phyloP scores from a whole-genome alignment of 2,329 filamentous ascomycete genomes.

The Beauveria varroae region DNA sequence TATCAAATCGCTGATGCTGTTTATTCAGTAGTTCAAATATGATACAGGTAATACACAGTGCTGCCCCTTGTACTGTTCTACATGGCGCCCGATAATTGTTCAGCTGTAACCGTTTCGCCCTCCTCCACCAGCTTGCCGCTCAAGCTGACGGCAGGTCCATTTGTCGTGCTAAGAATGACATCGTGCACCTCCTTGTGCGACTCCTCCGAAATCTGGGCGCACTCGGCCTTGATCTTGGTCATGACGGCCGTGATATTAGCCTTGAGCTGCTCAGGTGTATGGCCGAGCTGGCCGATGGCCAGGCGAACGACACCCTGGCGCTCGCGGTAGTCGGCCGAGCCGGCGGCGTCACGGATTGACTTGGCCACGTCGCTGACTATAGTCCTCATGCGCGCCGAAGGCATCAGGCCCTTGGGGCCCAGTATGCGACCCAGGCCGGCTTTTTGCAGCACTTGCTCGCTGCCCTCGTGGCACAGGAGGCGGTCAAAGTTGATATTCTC shows the following conservation, averaged over 20 bases:
- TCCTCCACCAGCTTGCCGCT: constrained; percentile 67
- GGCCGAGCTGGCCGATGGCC: constrained; percentile 84
- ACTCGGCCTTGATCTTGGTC: constrained; percentile 69
- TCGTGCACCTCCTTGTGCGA: constrained; percentile 42
- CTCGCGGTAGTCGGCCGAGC: constrained; percentile 83
- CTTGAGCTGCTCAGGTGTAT: constrained; percentile 78
- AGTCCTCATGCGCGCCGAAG: constrained; percentile 77
- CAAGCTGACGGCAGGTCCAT: constrained; percentile 79
- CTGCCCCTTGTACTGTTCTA: constrained; percentile 26
- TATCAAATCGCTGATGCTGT: constrained; percentile 14
- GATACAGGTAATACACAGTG: constrained; percentile 9
- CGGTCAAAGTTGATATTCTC: constrained; percentile 83
- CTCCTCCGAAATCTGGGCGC: constrained; percentile 56
- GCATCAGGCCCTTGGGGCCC: constrained; percentile 89
- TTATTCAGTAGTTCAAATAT: constrained; percentile 13
- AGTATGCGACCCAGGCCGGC: constrained; percentile 72
- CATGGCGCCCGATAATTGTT: constrained; percentile 46
- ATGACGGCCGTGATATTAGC: constrained; percentile 77
- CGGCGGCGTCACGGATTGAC: constrained; percentile 75
- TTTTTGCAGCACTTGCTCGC: constrained; percentile 71
- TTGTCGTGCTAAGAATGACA: constrained; percentile 77
- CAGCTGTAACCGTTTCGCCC: constrained; percentile 47
- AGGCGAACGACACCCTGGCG: constrained; percentile 75
- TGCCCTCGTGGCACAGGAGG: constrained; percentile 77
- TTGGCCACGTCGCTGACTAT: constrained; percentile 72